Evolutionary conservation across 2,329 filamentous ascomycete species (phyloP).

Genomic region (Talaromyces pinophilus): DNA sequence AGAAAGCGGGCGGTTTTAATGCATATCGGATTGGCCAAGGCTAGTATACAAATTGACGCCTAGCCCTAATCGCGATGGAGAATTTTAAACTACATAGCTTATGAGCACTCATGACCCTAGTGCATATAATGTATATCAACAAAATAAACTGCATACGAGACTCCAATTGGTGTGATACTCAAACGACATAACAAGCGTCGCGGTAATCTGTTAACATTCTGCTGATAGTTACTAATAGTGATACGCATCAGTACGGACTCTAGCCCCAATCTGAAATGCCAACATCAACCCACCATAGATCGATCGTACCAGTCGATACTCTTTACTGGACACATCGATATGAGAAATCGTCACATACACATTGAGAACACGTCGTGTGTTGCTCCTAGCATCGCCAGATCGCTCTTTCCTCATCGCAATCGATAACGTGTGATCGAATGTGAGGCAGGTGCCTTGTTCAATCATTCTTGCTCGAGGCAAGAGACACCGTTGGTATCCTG

Average conservation of each 20-base stretch:
- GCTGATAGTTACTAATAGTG: neutral
- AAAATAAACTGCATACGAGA: neutral
- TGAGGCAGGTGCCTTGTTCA: slow-evolving; percentile 3
- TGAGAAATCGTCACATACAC: neutral
- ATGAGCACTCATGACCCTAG: slow-evolving; percentile 1
- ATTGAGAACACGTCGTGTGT: neutral
- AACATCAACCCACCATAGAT: neutral
- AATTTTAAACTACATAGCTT: neutral
- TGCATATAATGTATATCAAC: slow-evolving; percentile 1
- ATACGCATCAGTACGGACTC: neutral
- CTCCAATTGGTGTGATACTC: neutral
- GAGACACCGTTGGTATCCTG: slow-evolving; percentile 5
- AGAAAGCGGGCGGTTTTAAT: slow-evolving; percentile 19
- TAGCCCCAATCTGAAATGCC: slow-evolving; percentile 13
- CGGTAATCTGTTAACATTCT: neutral
- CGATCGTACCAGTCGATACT: neutral
- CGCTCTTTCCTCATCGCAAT: slow-evolving; percentile 2
- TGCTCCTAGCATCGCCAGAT: neutral
- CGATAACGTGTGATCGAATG: neutral
- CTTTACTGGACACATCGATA: neutral
- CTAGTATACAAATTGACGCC: neutral
- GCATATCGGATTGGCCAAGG: neutral
- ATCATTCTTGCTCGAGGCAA: slow-evolving; percentile 20
- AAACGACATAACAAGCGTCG: neutral
- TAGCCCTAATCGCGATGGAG: neutral